Evolutionary conservation across 441 rosid genomes (phyloP).

Genomic region (Pelargonium cotyledonis): DNA sequence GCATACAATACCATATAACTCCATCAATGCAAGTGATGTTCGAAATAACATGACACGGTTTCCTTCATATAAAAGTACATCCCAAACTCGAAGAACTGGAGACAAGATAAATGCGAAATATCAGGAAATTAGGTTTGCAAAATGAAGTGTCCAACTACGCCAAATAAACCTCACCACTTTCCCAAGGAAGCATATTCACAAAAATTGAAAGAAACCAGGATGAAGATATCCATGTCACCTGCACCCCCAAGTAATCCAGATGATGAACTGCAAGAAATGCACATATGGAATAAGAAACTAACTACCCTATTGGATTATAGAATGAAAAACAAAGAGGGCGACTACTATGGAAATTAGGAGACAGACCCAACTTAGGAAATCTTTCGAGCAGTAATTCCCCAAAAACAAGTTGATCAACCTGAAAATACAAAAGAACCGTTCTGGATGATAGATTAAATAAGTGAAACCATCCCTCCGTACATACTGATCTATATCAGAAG

Average conservation of each 20-base stretch:
- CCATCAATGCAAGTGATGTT: slow-evolving; percentile 76
- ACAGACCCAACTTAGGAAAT: slow-evolving; percentile 78
- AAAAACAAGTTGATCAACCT: slow-evolving; percentile 81
- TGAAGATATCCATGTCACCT: slow-evolving; percentile 68
- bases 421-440: slow-evolving; percentile 14
- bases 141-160: slow-evolving; percentile 12
- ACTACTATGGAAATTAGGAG: slow-evolving; percentile 21
- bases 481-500: neutral
- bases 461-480: no score
- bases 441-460: no score
- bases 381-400: slow-evolving; percentile 78
- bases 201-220: slow-evolving; percentile 80
- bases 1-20: slow-evolving; percentile 53
- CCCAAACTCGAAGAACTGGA: slow-evolving; percentile 78
- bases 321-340: slow-evolving; percentile 14
- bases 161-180: slow-evolving; percentile 48
- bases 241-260: slow-evolving; percentile 91
- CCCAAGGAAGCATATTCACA: slow-evolving; percentile 76
- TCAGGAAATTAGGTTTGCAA: slow-evolving; percentile 1
- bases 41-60: slow-evolving; percentile 68
- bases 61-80: slow-evolving; percentile 70
- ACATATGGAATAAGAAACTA: slow-evolving; percentile 39
- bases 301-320: slow-evolving; percentile 24
- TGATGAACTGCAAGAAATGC: slow-evolving; percentile 70
- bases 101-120: slow-evolving; percentile 8